Base-by-base conservation (phyloP, 2,329 filamentous ascomycete species). In the Clarireedia paspali region DNA sequence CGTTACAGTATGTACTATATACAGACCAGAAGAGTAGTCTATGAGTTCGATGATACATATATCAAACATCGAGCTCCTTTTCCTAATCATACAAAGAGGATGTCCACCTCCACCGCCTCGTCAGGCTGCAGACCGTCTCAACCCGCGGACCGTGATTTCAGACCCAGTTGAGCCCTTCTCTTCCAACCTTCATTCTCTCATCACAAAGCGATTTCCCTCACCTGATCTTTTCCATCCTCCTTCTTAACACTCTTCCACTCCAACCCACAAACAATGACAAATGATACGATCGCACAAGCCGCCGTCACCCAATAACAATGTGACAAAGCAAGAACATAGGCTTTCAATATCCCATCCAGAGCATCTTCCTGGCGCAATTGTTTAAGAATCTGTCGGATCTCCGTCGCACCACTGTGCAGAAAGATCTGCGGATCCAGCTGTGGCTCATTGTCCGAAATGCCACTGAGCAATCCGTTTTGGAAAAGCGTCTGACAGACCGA, bases 401-500 rank as follows among this genome's bases (percentile, higher is more conserved):
- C 70, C 2, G 75, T 77, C 9, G 78, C 79, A 53, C 80, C 80
- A 50, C 73, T 76, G 64, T 78, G 73, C 65, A 81, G 74, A 60
- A 83, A 78, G 51, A 75, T 64, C 6, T 66, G 63, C 0, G 76
- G 70, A 39, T 78, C 70, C n/a, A 83, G 65, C n/a, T 70, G 69
- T 1, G 76, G 73, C 14, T 74, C 71, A 57, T 74, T 66, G 2
- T 64, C 57, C n/a, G 66, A 60, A 3, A 89, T 72, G 38, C 78
- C 74, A 3, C 74, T 68, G 47, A 82, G 71, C 17, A 89, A 72
- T 0, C 77, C 80, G 64, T 87, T 87, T 60, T 82, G 78, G 72
- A 89, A 88, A 47, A 87, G 54, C 20, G 83, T 81, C 67, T 89
- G 82, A 0, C 80, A 80, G 9, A 87, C 80, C 5, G 81, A 78